Conservation (phyloP, 306 rosid species). For the Fagus crenata region DNA sequence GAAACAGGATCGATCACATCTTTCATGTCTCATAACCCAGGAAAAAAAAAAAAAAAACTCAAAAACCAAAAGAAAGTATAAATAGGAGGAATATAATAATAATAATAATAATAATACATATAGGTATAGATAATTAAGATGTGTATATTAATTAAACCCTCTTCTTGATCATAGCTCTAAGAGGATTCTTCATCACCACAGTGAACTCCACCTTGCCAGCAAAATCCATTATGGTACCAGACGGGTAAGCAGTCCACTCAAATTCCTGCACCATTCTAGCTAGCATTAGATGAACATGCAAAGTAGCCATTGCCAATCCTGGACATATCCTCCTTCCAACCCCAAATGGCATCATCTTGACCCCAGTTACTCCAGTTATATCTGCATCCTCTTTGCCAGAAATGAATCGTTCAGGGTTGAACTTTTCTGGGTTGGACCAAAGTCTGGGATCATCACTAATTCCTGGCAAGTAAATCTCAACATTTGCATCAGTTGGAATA, state of each 20-base stretch:
- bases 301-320: slow-evolving; percentile 76
- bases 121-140: too few species aligned
- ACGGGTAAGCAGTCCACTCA: slow-evolving; percentile 67
- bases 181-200: slow-evolving; percentile 77
- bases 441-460: slow-evolving; percentile 51
- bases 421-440: slow-evolving; percentile 71
- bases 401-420: slow-evolving; percentile 72
- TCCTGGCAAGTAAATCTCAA: slow-evolving; percentile 55
- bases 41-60: neutral
- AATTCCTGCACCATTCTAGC: slow-evolving; percentile 95
- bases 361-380: slow-evolving; percentile 57
- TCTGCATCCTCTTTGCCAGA: slow-evolving; percentile 67
- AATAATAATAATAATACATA: too few species aligned
- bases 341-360: slow-evolving; percentile 83
- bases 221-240: slow-evolving; percentile 52
- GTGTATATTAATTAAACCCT: slow-evolving; percentile 32
- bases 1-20: neutral
- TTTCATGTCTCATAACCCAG: neutral
- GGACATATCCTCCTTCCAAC: slow-evolving; percentile 92
- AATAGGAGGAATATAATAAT: neutral
- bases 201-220: slow-evolving; percentile 75
- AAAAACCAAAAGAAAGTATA: neutral
- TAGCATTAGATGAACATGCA: slow-evolving; percentile 69
- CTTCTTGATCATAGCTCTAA: slow-evolving; percentile 57
- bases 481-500: slow-evolving; percentile 57